Conservation (phyloP, 2,329 filamentous ascomycete species). For the Trichoderma atrobrunneum region DNA sequence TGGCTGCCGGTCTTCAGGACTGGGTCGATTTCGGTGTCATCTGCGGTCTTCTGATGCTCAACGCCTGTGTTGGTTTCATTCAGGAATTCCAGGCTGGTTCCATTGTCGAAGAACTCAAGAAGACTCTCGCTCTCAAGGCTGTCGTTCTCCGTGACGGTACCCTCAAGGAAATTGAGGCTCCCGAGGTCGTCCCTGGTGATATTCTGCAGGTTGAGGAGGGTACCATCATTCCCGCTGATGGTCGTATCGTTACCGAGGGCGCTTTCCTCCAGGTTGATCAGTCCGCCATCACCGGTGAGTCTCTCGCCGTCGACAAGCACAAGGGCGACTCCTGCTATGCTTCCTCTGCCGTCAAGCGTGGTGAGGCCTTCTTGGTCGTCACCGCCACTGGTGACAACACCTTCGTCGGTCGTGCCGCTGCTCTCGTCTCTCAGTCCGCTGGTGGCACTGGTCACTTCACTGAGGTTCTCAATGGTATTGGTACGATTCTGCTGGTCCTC, state of each 20-base stretch:
- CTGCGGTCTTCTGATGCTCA: conserved; percentile 76
- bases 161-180: conserved; percentile 75
- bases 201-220: conserved; percentile 87
- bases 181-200: conserved; percentile 84
- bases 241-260: conserved; percentile 77
- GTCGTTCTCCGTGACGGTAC: conserved; percentile 77
- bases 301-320: conserved; percentile 86
- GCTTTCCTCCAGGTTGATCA: conserved; percentile 89
- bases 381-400: conserved; percentile 86
- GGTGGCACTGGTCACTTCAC: conserved; percentile 82
- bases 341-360: conserved; percentile 87
- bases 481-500: conserved; percentile 72
- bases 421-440: conserved; percentile 75
- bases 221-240: conserved; percentile 87
- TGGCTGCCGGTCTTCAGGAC: conserved; percentile 79
- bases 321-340: conserved; percentile 77
- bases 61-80: conserved; percentile 80
- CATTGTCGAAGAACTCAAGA: conserved; percentile 88
- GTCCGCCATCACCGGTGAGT: conserved; percentile 88
- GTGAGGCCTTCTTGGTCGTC: conserved; percentile 78
- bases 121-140: conserved; percentile 84
- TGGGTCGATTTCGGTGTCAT: conserved; percentile 96
- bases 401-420: conserved; percentile 84
- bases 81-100: conserved; percentile 89
- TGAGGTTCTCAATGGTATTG: conserved; percentile 84